These are phyloP conservation scores for Exobasidium rhododendri DNA, from an alignment of 1,284 basidiomycete genomes.

Conservation along the genomic window DNA sequence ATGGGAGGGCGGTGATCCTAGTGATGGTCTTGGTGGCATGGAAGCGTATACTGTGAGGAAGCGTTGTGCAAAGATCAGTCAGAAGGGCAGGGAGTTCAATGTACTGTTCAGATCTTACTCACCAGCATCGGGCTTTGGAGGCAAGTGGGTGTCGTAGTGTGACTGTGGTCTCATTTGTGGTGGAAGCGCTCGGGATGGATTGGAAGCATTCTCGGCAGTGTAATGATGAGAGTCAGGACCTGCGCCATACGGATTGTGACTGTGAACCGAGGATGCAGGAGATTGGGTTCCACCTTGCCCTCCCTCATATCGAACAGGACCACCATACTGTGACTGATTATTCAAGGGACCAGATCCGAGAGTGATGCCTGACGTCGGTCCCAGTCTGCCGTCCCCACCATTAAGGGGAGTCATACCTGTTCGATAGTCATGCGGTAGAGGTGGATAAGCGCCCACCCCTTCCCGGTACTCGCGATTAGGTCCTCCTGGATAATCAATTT, in stretches of 20 bases:
- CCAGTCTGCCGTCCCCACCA: background rate
- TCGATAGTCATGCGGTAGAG: background rate
- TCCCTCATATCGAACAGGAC: background rate
- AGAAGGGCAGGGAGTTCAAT: no score
- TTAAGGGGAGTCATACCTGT: background rate
- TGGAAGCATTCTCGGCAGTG: background rate
- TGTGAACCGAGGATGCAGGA: background rate
- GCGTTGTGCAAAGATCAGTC: no score
- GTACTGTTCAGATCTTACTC: no score
- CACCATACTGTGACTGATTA: background rate
- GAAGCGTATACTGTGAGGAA: background rate
- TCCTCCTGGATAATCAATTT: background rate
- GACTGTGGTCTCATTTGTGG: background rate
- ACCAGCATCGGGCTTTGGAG: background rate
- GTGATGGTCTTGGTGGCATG: background rate
- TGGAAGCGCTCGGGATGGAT: background rate
- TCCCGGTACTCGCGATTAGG: background rate
- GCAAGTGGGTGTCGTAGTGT: background rate
- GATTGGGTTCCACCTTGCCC: background rate
- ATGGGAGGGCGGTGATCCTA: slow-evolving; percentile 3
- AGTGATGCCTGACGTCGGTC: background rate
- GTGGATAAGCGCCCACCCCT: background rate
- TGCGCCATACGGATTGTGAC: background rate
- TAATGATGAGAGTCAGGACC: background rate
- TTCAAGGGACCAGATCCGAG: background rate